Percentiles rank a stretch among this genome's conserved stretches.
These are phyloP conservation scores for Knufia fluminis DNA, from an alignment of 2,329 filamentous ascomycete species.

Conservation along the genomic window DNA sequence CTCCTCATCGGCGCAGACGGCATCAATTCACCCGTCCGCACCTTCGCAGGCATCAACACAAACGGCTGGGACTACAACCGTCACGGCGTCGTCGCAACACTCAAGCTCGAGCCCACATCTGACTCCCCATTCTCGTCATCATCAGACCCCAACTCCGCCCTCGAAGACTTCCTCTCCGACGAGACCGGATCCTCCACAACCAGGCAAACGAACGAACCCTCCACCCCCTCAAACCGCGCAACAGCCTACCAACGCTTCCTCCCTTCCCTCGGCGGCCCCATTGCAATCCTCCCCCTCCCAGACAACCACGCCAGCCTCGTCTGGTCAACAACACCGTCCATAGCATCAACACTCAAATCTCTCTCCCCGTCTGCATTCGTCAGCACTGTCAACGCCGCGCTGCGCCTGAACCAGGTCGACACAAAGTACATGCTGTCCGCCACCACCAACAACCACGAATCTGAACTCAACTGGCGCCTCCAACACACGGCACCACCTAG, in stretches of 20 bases:
- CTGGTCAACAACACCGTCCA: conserved; percentile 81
- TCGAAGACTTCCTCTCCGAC: conserved; percentile 9
- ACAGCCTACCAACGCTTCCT: conserved; percentile 93
- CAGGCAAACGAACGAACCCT: background rate
- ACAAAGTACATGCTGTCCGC: conserved; percentile 71
- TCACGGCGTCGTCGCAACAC: conserved; percentile 82
- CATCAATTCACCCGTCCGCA: conserved; percentile 83
- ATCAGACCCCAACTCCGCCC: conserved; percentile 5
- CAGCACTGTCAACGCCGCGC: conserved; percentile 86
- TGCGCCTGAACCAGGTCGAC: conserved; percentile 71
- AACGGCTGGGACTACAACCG: conserved; percentile 89
- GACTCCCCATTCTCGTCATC: background rate
- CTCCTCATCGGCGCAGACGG: conserved; percentile 89
- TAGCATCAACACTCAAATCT: conserved; percentile 69
- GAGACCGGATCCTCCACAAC: background rate
- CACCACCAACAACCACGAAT: conserved; percentile 22
- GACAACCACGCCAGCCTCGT: conserved; percentile 76
- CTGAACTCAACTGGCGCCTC: conserved; percentile 72
- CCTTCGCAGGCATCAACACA: conserved; percentile 76
- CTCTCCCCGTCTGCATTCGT: conserved; percentile 65
- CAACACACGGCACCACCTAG: conserved; percentile 53
- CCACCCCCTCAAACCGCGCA: conserved; percentile 22
- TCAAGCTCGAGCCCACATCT: conserved; percentile 53
- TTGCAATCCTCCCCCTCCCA: conserved; percentile 84
- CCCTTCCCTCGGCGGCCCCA: conserved; percentile 65